phyloP scores from a whole-genome alignment of 148 eudicot species.

The Vaccinium macrocarpon region DNA sequence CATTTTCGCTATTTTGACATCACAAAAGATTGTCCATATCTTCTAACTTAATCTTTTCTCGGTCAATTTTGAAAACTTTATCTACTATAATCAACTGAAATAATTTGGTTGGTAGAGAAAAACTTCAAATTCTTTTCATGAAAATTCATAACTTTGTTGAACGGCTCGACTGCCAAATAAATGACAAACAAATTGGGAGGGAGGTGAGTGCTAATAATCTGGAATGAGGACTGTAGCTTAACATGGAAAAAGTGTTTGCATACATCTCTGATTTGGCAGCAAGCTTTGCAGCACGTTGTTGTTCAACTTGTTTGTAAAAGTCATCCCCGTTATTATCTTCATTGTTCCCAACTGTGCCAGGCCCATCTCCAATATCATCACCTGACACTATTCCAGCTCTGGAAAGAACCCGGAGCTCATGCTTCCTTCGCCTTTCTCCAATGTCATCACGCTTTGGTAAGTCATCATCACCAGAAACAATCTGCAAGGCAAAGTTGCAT shows the following conservation, averaged over 20 bases:
- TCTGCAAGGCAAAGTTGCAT: constrained; percentile 32
- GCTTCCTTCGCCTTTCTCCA: constrained; percentile 86
- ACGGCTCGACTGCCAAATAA: background rate
- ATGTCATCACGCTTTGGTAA: constrained; percentile 79
- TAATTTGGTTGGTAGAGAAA: background rate
- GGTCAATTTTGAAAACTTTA: background rate
- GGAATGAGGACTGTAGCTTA: too few species aligned
- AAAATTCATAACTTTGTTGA: background rate
- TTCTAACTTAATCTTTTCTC: background rate
- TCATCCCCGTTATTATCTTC: constrained; percentile 37
- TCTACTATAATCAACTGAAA: background rate
- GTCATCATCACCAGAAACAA: constrained; percentile 84
- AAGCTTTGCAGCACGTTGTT: constrained; percentile 42
- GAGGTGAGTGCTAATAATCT: too few species aligned
- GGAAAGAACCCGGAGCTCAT: constrained; percentile 66
- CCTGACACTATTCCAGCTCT: constrained; percentile 56
- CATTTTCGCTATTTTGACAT: background rate
- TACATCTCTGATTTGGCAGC: constrained; percentile 50
- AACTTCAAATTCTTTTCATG: background rate
- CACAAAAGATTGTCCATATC: background rate
- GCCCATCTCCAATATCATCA: constrained; percentile 37
- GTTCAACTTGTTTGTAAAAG: constrained; percentile 45
- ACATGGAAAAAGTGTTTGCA: constrained; percentile 21
- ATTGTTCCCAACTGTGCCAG: constrained; percentile 24
- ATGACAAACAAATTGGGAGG: background rate